Evolutionary conservation across 345 rosid species (phyloP).

Genomic region (Eucalyptus brandiana): DNA sequence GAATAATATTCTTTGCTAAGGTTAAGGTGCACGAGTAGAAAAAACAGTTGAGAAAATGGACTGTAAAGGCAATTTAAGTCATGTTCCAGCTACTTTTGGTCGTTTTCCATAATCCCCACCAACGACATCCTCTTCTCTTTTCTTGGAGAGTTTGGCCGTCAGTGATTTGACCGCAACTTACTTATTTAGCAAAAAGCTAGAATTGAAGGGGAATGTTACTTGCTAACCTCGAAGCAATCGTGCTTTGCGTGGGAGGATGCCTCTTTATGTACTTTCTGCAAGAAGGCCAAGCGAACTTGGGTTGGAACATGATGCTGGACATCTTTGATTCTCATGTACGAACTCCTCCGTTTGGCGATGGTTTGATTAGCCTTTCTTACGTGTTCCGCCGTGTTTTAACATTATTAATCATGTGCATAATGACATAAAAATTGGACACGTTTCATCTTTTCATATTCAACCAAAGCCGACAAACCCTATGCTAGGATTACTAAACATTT

Average conservation of each 20-base stretch:
- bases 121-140: neutral
- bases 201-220: neutral
- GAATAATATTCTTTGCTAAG: neutral
- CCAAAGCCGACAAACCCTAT: neutral
- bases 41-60: neutral
- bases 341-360: neutral
- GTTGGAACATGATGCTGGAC: neutral
- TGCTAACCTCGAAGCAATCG: neutral
- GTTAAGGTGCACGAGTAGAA: neutral
- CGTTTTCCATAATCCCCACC: neutral
- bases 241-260: neutral
- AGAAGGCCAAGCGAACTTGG: neutral
- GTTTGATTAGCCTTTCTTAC: neutral
- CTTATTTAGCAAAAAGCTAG: neutral
- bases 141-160: neutral
- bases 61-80: neutral
- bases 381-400: neutral
- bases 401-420: neutral
- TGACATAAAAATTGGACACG: neutral
- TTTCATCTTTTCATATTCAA: neutral
- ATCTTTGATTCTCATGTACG: neutral
- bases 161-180: neutral
- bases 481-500: neutral
- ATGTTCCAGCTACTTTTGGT: neutral
- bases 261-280: neutral